A percentile compares a stretch with the other conserved stretches of the same genome.
Conservation (phyloP, 129 eudicot species). For the Flaveria bidentis region DNA sequence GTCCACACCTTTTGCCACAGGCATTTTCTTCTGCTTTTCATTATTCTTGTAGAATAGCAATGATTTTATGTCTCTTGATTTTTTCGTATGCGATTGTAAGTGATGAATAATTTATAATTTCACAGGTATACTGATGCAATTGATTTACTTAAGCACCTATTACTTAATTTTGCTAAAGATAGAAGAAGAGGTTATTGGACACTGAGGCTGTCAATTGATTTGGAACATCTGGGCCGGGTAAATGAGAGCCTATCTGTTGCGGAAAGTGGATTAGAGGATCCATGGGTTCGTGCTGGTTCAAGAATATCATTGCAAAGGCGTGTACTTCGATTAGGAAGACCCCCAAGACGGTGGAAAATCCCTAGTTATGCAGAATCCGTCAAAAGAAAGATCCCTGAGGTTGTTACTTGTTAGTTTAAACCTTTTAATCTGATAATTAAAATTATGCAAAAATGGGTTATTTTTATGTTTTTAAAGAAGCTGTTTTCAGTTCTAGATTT, state of each 20-base stretch:
- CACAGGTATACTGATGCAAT: constrained; percentile 80
- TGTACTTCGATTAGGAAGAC: constrained; percentile 80
- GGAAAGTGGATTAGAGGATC: constrained; percentile 74
- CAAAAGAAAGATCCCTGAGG: constrained; percentile 85
- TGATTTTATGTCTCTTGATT: not conserved
- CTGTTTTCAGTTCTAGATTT: not conserved
- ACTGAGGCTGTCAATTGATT: constrained; percentile 78
- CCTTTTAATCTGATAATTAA: not conserved
- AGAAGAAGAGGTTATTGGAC: constrained; percentile 99
- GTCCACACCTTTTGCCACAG: not conserved
- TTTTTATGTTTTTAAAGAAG: not conserved
- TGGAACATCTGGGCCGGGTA: constrained; percentile 73
- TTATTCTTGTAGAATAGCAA: not conserved
- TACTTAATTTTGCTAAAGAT: constrained; percentile 55
- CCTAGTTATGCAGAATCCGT: constrained; percentile 73
- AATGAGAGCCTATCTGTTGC: constrained; percentile 81
- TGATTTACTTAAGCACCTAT: constrained; percentile 56
- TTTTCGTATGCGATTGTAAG: not conserved
- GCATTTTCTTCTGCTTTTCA: not conserved
- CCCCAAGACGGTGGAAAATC: constrained; percentile 92
- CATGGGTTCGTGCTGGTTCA: constrained; percentile 96
- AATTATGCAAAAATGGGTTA: not conserved
- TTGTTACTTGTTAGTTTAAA: constrained; percentile 24
- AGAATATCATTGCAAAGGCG: constrained; percentile 82
- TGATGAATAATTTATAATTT: constrained; percentile 16